Percentiles rank a stretch among this genome's conserved stretches.
Conservation (phyloP, 805 yeast genomes). For the Myxozyma neotropica region DNA sequence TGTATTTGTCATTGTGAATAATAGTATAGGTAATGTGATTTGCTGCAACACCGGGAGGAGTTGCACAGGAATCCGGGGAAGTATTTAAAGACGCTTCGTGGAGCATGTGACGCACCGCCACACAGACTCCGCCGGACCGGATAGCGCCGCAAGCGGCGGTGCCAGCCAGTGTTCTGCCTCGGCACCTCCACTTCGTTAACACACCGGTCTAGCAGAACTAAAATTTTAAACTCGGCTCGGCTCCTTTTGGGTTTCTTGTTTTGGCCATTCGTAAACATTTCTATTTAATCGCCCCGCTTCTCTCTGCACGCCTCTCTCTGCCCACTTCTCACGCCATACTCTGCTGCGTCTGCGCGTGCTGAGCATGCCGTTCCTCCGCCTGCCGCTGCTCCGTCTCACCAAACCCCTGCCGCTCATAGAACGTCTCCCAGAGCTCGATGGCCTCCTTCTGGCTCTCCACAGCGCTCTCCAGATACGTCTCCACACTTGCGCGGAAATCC, state of each 20-base stretch:
- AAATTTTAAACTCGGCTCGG: neutral
- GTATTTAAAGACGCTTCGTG: slow-evolving; percentile 3
- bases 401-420: slow-evolving; percentile 56
- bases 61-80: slow-evolving; percentile 11
- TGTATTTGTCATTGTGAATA: neutral
- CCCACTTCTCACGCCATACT: neutral
- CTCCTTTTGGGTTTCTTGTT: neutral
- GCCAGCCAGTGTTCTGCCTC: neutral
- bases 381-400: slow-evolving; percentile 29
- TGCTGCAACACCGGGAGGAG: neutral
- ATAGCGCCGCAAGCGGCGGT: neutral
- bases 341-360: slow-evolving; percentile 10
- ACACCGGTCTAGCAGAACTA: too few relatives aligned
- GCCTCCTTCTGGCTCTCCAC: slow-evolving; percentile 91
- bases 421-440: slow-evolving; percentile 53
- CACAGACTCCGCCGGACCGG: slow-evolving; percentile 1
- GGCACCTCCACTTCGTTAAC: too few relatives aligned
- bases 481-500: slow-evolving; percentile 87
- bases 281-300: neutral
- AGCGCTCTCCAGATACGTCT: slow-evolving; percentile 84
- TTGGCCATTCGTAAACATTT: neutral
- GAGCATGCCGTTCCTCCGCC: slow-evolving; percentile 9
- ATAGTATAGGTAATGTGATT: neutral
- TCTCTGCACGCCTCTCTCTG: neutral
- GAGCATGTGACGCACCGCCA: slow-evolving; percentile 14